These are phyloP conservation scores for Metarhizium robertsii DNA, from an alignment of 2,329 filamentous ascomycete genomes.

Conservation along the genomic window DNA sequence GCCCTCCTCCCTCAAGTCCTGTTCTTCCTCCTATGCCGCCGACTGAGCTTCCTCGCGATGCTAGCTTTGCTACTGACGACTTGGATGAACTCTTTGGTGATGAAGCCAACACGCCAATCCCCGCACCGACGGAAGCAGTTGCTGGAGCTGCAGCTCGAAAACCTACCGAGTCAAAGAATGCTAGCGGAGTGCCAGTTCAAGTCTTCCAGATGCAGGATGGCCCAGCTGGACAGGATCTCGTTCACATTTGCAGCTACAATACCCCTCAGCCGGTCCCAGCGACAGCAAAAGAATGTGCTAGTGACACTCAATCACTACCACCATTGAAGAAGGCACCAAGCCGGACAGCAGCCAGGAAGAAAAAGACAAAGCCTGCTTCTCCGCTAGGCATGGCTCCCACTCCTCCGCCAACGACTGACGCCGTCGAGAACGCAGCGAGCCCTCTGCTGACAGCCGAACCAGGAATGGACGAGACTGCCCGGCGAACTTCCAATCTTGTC, in stretches of 20 bases:
- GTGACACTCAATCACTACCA: slow-evolving; percentile 15
- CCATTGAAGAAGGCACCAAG: slow-evolving; percentile 13
- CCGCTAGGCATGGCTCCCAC: slow-evolving; percentile 23
- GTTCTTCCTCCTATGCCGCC: slow-evolving; percentile 55
- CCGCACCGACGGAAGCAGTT: slow-evolving; percentile 16
- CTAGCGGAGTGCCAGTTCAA: slow-evolving; percentile 30
- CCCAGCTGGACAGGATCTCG: slow-evolving; percentile 23
- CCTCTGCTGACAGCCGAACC: slow-evolving; percentile 8
- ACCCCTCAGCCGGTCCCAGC: slow-evolving; percentile 11
- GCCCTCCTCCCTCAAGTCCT: slow-evolving; percentile 71
- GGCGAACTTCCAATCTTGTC: slow-evolving; percentile 7
- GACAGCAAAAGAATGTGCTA: background rate
- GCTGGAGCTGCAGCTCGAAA: slow-evolving; percentile 11
- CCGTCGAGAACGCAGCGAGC: slow-evolving; percentile 22
- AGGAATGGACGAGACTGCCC: slow-evolving; percentile 1
- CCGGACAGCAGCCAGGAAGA: slow-evolving; percentile 9
- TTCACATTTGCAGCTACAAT: slow-evolving; percentile 27
- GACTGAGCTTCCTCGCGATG: slow-evolving; percentile 57
- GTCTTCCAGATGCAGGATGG: slow-evolving; percentile 31
- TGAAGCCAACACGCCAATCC: slow-evolving; percentile 35
- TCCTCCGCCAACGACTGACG: slow-evolving; percentile 30
- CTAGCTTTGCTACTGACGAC: slow-evolving; percentile 77
- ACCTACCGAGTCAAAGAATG: slow-evolving; percentile 23
- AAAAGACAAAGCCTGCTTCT: slow-evolving; percentile 11
- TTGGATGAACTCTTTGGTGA: slow-evolving; percentile 62